Evolutionary conservation across 495 filamentous ascomycete species (phyloP).

Genomic region (Hypoxylon lenormandii): DNA sequence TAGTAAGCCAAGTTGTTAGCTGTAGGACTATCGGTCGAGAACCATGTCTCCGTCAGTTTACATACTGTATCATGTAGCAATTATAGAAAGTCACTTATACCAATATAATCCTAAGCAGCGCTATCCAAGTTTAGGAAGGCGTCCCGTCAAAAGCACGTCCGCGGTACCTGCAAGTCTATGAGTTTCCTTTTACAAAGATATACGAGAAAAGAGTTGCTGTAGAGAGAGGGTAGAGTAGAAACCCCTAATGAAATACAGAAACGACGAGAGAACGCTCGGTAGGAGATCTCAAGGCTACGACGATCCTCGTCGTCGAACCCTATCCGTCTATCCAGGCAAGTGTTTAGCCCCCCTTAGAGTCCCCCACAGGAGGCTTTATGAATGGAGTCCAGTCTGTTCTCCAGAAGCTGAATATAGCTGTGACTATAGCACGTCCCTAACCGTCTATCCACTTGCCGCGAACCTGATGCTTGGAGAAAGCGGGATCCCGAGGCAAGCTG

Average conservation of each 20-base stretch:
- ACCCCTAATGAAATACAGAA: not conserved
- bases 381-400: conserved; percentile 35
- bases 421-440: conserved; percentile 25
- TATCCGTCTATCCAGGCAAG: conserved; percentile 15
- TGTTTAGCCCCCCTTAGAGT: conserved; percentile 20
- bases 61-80: not conserved
- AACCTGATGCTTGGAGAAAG: conserved; percentile 41
- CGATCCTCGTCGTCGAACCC: conserved; percentile 22
- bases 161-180: conserved; percentile 36
- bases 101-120: conserved; percentile 19
- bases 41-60: conserved; percentile 20
- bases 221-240: conserved; percentile 13
- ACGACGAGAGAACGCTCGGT: not conserved
- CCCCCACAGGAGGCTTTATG: conserved; percentile 29
- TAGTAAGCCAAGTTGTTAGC: not conserved
- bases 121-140: conserved; percentile 42
- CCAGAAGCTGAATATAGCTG: conserved; percentile 26
- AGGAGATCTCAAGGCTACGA: conserved; percentile 11
- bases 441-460: conserved; percentile 33
- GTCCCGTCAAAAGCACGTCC: conserved; percentile 38
- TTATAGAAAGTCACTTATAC: conserved; percentile 15
- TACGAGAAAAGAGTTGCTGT: conserved; percentile 23
- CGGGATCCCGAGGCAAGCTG: conserved; percentile 40
- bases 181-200: conserved; percentile 22
- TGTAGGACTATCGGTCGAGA: conserved; percentile 1